Conservation (phyloP, 345 rosid genomes). For the Murraya koenigii region DNA sequence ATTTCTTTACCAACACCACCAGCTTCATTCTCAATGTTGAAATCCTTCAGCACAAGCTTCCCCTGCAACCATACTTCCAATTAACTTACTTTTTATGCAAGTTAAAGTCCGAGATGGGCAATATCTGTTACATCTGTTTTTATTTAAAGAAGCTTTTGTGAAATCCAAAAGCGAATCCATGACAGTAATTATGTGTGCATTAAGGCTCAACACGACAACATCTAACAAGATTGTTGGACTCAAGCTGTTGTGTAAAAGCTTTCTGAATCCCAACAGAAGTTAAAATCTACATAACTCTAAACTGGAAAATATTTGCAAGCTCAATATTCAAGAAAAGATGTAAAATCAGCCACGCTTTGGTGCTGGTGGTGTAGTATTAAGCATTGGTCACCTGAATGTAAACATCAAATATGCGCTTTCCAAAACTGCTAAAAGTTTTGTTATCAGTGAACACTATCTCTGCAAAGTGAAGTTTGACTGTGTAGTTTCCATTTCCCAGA, state of each 20-base stretch:
- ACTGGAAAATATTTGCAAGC: no score
- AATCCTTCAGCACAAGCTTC: slow-evolving; percentile 34
- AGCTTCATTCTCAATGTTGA: slow-evolving; percentile 29
- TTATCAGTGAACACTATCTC: slow-evolving; percentile 53
- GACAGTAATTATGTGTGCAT: no score
- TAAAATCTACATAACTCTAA: background rate
- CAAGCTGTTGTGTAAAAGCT: background rate
- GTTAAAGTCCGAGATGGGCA: no score
- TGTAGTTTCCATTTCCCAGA: slow-evolving; percentile 40
- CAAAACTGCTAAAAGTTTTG: slow-evolving; percentile 36
- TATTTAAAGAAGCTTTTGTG: no score
- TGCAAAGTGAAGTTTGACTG: slow-evolving; percentile 74
- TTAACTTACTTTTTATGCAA: background rate
- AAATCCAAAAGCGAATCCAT: no score
- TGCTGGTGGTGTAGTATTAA: background rate
- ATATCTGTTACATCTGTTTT: no score
- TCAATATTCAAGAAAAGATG: background rate
- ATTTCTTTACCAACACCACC: slow-evolving; percentile 18
- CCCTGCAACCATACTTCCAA: slow-evolving; percentile 28
- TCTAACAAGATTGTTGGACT: background rate
- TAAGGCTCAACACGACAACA: no score
- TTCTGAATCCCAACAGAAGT: background rate
- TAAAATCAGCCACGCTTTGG: background rate
- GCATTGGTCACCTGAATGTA: slow-evolving; percentile 51
- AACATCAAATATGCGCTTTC: slow-evolving; percentile 63